Evolutionary conservation across 257 asterid species (phyloP).

Genomic region (Prunella vulgaris): DNA sequence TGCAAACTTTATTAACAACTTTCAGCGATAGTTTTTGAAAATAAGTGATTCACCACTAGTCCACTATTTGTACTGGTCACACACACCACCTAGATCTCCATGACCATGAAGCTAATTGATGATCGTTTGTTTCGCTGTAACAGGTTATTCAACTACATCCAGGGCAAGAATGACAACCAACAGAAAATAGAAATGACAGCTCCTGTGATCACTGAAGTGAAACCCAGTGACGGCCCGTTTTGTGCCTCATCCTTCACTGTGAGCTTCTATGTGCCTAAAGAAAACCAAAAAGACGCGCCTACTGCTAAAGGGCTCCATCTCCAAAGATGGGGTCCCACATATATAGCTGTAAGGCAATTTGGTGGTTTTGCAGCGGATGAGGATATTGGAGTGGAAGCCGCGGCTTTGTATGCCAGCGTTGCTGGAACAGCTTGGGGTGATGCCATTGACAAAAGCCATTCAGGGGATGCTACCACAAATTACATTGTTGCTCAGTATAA

Average conservation of each 20-base stretch:
- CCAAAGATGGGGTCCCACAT: constrained; percentile 61
- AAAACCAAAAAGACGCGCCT: constrained; percentile 66
- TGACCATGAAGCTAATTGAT: not conserved
- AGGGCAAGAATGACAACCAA: constrained; percentile 51
- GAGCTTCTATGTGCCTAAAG: constrained; percentile 69
- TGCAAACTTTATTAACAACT: no score
- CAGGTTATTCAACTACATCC: constrained; percentile 74
- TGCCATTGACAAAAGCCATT: constrained; percentile 45
- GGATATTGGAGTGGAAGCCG: constrained; percentile 60
- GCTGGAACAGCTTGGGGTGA: constrained; percentile 59
- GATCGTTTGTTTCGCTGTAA: not conserved
- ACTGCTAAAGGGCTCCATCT: constrained; percentile 55
- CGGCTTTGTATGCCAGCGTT: constrained; percentile 47
- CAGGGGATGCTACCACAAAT: constrained; percentile 30
- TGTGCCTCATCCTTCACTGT: constrained; percentile 67
- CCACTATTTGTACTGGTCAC: no score
- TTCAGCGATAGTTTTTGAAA: no score
- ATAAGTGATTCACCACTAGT: no score
- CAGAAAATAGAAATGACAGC: constrained; percentile 79
- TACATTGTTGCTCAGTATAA: constrained; percentile 78
- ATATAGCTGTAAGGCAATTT: constrained; percentile 68
- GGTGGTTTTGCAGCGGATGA: constrained; percentile 55
- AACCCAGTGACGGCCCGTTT: constrained; percentile 82
- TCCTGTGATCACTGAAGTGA: constrained; percentile 67
- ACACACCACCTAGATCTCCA: not conserved